Evolutionary conservation across 768 basidiomycete genomes (phyloP).

Genomic region (Collybiopsis luxurians): DNA sequence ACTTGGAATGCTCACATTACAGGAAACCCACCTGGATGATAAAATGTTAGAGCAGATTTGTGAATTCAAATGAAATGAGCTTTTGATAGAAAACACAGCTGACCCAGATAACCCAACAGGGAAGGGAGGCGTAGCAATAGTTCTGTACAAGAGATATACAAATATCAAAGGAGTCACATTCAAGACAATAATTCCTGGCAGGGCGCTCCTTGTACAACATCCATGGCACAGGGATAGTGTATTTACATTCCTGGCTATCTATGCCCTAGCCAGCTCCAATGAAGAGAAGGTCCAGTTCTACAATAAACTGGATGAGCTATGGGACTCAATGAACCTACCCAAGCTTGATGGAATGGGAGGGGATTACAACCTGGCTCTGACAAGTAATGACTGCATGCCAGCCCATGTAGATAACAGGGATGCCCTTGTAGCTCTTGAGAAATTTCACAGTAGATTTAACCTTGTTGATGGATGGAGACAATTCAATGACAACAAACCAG

Average conservation of each 20-base stretch:
- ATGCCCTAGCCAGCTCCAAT: slow-evolving; percentile 28
- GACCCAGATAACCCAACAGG: slow-evolving; percentile 16
- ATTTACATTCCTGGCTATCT: slow-evolving; percentile 28
- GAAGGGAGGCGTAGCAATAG: slow-evolving; percentile 28
- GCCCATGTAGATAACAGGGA: slow-evolving; percentile 12
- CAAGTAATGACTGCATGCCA: slow-evolving; percentile 33
- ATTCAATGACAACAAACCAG: slow-evolving; percentile 14
- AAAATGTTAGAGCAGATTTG: slow-evolving; percentile 8
- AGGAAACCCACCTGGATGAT: slow-evolving; percentile 29
- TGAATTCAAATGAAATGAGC: background rate
- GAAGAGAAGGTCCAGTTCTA: slow-evolving; percentile 28
- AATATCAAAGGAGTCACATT: slow-evolving; percentile 11
- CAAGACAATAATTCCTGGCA: slow-evolving; percentile 21
- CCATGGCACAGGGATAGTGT: slow-evolving; percentile 16
- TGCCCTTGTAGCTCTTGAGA: slow-evolving; percentile 13
- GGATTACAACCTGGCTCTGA: slow-evolving; percentile 42
- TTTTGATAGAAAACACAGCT: slow-evolving; percentile 17
- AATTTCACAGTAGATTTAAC: slow-evolving; percentile 16
- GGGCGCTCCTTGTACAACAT: slow-evolving; percentile 18
- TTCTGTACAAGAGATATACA: slow-evolving; percentile 28
- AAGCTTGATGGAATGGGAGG: slow-evolving; percentile 33
- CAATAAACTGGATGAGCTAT: slow-evolving; percentile 14
- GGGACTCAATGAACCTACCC: slow-evolving; percentile 1
- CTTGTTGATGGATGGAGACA: slow-evolving; percentile 32
- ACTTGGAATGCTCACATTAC: slow-evolving; percentile 25